Percentiles rank a stretch among this genome's conserved stretches.
Conservation (phyloP, 2,329 filamentous ascomycete genomes). For the Claviceps pazoutovae region DNA sequence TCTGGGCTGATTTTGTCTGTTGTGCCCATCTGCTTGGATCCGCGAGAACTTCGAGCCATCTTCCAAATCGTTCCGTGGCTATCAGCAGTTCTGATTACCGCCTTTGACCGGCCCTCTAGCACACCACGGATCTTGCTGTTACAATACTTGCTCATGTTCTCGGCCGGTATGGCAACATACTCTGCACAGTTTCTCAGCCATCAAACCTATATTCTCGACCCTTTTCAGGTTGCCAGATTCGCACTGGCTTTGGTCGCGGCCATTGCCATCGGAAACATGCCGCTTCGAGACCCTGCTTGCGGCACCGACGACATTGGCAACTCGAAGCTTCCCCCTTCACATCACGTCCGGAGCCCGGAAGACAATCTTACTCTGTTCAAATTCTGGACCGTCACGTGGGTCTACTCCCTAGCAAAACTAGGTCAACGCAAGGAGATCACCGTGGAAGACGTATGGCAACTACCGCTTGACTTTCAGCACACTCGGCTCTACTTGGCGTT, state of each 20-base stretch:
- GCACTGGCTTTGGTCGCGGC: slow-evolving; percentile 14
- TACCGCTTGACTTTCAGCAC: slow-evolving; percentile 75
- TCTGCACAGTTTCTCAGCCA: slow-evolving; percentile 18
- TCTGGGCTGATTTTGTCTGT: slow-evolving; percentile 22
- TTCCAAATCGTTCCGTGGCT: slow-evolving; percentile 28
- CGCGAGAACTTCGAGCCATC: slow-evolving; percentile 13
- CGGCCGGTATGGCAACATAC: slow-evolving; percentile 17
- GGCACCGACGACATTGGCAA: slow-evolving; percentile 19
- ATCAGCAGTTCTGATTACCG: slow-evolving; percentile 21
- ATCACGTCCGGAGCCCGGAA: slow-evolving; percentile 52
- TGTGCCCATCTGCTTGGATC: slow-evolving; percentile 16
- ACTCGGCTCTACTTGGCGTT: slow-evolving; percentile 60
- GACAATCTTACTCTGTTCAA: slow-evolving; percentile 69
- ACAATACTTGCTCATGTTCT: slow-evolving; percentile 23
- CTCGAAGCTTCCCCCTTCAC: slow-evolving; percentile 13
- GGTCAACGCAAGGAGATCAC: slow-evolving; percentile 54
- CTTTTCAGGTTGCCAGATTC: slow-evolving; percentile 12
- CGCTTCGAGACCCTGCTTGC: slow-evolving; percentile 22
- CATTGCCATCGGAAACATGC: slow-evolving; percentile 22
- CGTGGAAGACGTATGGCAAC: slow-evolving; percentile 67
- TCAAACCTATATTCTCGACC: slow-evolving; percentile 9
- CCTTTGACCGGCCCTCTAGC: slow-evolving; percentile 24
- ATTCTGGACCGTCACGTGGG: slow-evolving; percentile 77
- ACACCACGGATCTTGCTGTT: slow-evolving; percentile 27
- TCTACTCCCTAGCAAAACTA: slow-evolving; percentile 55